These are phyloP conservation scores for Cytauxzoon felis DNA, from an alignment of 169 alveolate genomes.

Conservation along the genomic window DNA sequence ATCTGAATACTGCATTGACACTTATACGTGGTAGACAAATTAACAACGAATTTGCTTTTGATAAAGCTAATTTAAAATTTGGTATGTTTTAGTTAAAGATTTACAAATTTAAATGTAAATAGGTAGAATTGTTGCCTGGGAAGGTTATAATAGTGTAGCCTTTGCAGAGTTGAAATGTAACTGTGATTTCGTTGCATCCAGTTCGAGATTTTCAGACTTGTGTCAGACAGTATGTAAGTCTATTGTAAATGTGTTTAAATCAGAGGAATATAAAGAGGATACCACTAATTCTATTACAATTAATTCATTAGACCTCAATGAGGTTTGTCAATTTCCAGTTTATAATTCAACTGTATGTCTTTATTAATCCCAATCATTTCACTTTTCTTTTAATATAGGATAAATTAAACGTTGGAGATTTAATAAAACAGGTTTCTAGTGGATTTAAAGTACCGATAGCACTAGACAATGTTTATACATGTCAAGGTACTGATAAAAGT, in stretches of 20 bases:
- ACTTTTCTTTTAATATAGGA: background rate
- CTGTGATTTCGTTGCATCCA: conserved; percentile 51
- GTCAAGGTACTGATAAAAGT: background rate
- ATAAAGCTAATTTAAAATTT: conserved; percentile 8
- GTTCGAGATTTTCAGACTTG: conserved; percentile 18
- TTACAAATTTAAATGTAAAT: background rate
- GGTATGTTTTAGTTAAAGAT: conserved; percentile 6
- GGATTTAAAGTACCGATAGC: conserved; percentile 25
- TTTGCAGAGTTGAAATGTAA: conserved; percentile 30
- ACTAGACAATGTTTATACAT: conserved; percentile 2
- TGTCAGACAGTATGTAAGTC: conserved; percentile 7
- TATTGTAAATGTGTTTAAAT: conserved; percentile 3
- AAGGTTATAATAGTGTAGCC: background rate
- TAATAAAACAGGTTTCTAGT: conserved; percentile 27
- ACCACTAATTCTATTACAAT: background rate
- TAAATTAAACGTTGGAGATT: conserved; percentile 11
- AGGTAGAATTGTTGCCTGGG: conserved; percentile 33
- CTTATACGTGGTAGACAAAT: conserved; percentile 32
- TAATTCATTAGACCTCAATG: background rate
- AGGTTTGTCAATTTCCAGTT: background rate
- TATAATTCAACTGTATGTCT: background rate
- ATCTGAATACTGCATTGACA: conserved; percentile 24
- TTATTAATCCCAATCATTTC: background rate
- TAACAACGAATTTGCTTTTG: conserved; percentile 1
- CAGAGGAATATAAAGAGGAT: background rate